Evolutionary conservation across 1,284 basidiomycete species (phyloP).

Genomic region (Sporisorium graminicola): DNA sequence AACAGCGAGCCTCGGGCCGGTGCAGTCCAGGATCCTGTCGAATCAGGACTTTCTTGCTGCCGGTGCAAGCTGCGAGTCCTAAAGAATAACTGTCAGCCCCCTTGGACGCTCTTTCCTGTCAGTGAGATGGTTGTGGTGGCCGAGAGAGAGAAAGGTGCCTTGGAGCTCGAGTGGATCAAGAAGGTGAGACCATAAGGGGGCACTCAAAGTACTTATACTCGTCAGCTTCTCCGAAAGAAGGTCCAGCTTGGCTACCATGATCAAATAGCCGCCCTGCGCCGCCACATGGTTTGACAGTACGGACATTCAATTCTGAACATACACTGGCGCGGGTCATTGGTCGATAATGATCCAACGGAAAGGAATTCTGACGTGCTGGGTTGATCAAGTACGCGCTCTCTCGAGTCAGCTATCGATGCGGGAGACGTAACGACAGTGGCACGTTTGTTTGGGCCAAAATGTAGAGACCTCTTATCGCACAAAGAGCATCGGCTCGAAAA

Average conservation of each 20-base stretch:
- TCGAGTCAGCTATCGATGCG: conserved; percentile 23
- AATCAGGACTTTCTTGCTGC: neutral
- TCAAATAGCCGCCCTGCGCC: neutral
- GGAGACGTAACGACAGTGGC: conserved; percentile 3
- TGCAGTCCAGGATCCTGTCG: neutral
- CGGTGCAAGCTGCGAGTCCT: neutral
- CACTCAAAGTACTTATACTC: neutral
- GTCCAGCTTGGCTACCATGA: neutral
- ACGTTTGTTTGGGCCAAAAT: neutral
- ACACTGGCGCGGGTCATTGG: conserved; percentile 2
- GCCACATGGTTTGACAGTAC: neutral
- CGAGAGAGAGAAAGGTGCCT: neutral
- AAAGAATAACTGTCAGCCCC: neutral
- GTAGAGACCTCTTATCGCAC: neutral
- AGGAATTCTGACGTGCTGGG: conserved; percentile 18
- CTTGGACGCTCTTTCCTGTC: neutral
- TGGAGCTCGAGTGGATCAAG: neutral
- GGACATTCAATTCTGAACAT: too few relatives aligned
- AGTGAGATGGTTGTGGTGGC: neutral
- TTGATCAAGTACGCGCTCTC: neutral
- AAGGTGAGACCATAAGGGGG: neutral
- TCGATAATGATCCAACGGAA: conserved; percentile 1
- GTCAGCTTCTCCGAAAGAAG: neutral
- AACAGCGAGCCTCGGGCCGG: neutral
- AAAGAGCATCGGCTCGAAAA: neutral